These are phyloP conservation scores for Neophaeococcomyces aloes DNA, from an alignment of 2,329 filamentous ascomycete species.

Conservation along the genomic window DNA sequence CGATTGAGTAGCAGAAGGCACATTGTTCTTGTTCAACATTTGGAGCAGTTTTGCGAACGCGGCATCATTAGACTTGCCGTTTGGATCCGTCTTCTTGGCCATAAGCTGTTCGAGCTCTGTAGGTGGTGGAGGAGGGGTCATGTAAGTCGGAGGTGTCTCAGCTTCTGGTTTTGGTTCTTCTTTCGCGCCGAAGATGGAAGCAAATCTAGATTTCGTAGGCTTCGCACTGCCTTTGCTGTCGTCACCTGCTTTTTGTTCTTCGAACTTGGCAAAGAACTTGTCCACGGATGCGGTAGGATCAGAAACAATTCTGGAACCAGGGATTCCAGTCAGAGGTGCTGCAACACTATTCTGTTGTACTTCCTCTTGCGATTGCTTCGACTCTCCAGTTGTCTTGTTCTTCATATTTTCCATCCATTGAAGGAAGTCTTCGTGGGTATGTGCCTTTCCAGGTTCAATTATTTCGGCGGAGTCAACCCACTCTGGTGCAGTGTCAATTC, in stretches of 20 bases:
- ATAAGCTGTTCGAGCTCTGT: constrained; percentile 12
- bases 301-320: constrained; percentile 17
- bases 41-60: constrained; percentile 74
- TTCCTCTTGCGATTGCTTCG: constrained; percentile 19
- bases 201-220: constrained; percentile 70
- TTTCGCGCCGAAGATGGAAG: constrained; percentile 60
- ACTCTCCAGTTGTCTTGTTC: constrained; percentile 35
- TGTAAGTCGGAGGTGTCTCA: constrained; percentile 11
- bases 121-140: constrained; percentile 28
- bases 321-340: constrained; percentile 36
- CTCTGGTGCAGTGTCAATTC: constrained; percentile 69
- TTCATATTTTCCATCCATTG: constrained; percentile 92
- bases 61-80: constrained; percentile 49
- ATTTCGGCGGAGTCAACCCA: constrained; percentile 57
- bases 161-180: constrained; percentile 20
- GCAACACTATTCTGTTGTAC: constrained; percentile 20
- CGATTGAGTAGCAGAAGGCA: constrained; percentile 34
- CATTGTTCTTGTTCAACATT: constrained; percentile 57
- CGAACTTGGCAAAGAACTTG: constrained; percentile 21
- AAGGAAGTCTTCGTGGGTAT: constrained; percentile 85
- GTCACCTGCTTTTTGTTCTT: constrained; percentile 24
- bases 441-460: constrained; percentile 53
- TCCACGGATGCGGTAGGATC: constrained; percentile 21
- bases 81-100: constrained; percentile 44
- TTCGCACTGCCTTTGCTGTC: constrained; percentile 43